Evolutionary conservation across 2,329 filamentous ascomycete genomes (phyloP).

Genomic region (Verticillium zaregamsianum): DNA sequence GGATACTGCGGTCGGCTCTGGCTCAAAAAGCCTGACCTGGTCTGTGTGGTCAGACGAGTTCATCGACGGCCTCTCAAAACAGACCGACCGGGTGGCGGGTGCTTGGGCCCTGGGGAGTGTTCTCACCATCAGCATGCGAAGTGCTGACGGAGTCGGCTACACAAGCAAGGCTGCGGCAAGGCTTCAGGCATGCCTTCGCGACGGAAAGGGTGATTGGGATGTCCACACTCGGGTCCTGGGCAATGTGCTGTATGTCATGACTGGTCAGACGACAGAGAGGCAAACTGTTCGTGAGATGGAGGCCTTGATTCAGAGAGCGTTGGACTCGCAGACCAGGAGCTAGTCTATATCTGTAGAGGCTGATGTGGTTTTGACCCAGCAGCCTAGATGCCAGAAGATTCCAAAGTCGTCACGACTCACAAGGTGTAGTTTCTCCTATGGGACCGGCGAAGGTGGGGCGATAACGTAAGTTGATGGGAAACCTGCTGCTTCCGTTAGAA

Average conservation of each 20-base stretch:
- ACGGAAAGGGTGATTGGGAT: constrained; percentile 34
- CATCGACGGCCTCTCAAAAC: constrained; percentile 52
- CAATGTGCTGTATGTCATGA: constrained; percentile 57
- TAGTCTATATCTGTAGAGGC: neutral
- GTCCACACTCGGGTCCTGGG: constrained; percentile 52
- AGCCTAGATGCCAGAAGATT: too few relatives aligned
- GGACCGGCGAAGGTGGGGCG: too few relatives aligned
- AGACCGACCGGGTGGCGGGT: constrained; percentile 50
- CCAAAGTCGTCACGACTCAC: too few relatives aligned
- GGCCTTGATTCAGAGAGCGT: constrained; percentile 24
- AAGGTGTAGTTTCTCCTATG: too few relatives aligned
- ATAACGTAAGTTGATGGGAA: too few relatives aligned
- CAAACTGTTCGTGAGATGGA: constrained; percentile 26
- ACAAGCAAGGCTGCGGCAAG: constrained; percentile 41
- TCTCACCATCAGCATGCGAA: constrained; percentile 56
- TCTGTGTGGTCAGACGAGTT: constrained; percentile 66
- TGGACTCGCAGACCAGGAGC: neutral
- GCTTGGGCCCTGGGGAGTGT: constrained; percentile 74
- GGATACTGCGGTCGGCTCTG: neutral
- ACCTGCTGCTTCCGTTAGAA: too few relatives aligned
- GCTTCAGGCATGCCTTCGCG: constrained; percentile 32
- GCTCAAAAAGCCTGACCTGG: constrained; percentile 41
- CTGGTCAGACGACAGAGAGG: constrained; percentile 38
- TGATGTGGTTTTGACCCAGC: too few relatives aligned
- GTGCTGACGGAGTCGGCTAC: constrained; percentile 38